Evolutionary conservation across 163 green algal species (phyloP), one percentile per base, ranked within the genome.

Genomic region (Chlamydomonas reinhardtii): DNA sequence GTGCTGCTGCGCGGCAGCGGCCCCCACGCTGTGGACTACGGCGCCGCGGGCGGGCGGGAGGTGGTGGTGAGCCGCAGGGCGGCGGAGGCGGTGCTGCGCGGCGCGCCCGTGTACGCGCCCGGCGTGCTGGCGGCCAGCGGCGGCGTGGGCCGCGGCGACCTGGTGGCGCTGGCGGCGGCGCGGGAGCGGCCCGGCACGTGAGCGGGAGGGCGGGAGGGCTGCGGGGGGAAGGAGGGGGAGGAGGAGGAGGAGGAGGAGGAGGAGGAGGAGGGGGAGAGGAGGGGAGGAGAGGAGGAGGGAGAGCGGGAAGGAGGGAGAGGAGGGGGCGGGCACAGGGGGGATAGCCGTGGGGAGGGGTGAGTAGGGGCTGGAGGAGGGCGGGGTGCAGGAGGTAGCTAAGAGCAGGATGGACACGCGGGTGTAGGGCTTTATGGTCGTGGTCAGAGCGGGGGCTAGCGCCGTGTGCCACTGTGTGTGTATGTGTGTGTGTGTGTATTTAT

Each of bases 61-160:
- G 93, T 98, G 35, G 66, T 97, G 2, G 82, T 98, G n/a, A 93
- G 84, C 66, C 93, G 96, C 73, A 96, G 94, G 84, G 89, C 94
- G 0, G 96, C 90, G 0, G 96, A 98, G 82, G 90, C 95, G 0
- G 91, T 98, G 54, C 90, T 98, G 85, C 87, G 94, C 0, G 96
- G 96, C 5, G 95, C 96, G 0, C 87, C 95, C 37, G 84, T 97
- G 73, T 97, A 94, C 86, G 92, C 89, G 9, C 95, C 94, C 2
- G 94, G 94, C 17, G 94, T 96, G 65, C 91, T 98, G 56, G 96
- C 93, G 17, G 88, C 73, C 66, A 89, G 62, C 22, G 27, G 76
- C 25, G 93, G 93, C 17, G 62, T 96, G 31, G 75, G 65, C 75
- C 62, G 77, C 56, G 87, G 92, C 59, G 76, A 96, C 37, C 24